Base-by-base conservation (phyloP, 1,284 basidiomycete genomes). In the Trametes pubescens region DNA sequence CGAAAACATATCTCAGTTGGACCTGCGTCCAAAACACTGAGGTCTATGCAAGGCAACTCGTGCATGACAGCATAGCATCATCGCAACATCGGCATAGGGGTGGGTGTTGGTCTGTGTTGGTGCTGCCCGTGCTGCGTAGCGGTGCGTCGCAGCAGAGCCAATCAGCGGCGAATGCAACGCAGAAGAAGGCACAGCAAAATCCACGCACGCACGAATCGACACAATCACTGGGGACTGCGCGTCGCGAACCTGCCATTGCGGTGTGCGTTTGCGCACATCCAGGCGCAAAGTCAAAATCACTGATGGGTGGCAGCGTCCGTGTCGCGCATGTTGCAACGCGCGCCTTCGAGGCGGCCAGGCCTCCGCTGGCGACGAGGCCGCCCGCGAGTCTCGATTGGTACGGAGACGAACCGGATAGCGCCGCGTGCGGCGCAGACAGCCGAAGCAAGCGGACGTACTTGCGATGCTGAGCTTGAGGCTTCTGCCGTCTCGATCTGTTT, bases 201-300 rank as follows among this genome's bases (percentile, higher is more conserved):
- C 48, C 26, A 18, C 48, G 48, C 48, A 49, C 48, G 26, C n/a
- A 49, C 18, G 10, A 16, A 38, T 38, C 37, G 14, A 3, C 14
- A 18, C 40, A 16, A n/a, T 4, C 40, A 16, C 18, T 4, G 16
- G 16, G 1, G 18, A 24, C 49, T 51, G 49, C 32, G 49, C 49
- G 49, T 5, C 14, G 29, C 10, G 14, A 51, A 4, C 18, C 4
- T 14, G 22, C 29, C 49, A 51, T 21, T 18, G 18, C 49, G 18
- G 7, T 24, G 49, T 18, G 22, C 49, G 34, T 21, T 21, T 51
- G 29, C 9, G 13, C 29, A 9, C 13, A 21, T 51, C 18, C 18
- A 14, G 29, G 29, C 32, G 49, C 49, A 11, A 34, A 51, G 32
- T 51, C 49, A 35, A 51, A 51, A 35, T 51, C 49, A 21, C 18